Evolutionary conservation across 2,329 filamentous ascomycete genomes (phyloP), one percentile per base, ranked within the genome.

Genomic region (Alternaria incomplexa): DNA sequence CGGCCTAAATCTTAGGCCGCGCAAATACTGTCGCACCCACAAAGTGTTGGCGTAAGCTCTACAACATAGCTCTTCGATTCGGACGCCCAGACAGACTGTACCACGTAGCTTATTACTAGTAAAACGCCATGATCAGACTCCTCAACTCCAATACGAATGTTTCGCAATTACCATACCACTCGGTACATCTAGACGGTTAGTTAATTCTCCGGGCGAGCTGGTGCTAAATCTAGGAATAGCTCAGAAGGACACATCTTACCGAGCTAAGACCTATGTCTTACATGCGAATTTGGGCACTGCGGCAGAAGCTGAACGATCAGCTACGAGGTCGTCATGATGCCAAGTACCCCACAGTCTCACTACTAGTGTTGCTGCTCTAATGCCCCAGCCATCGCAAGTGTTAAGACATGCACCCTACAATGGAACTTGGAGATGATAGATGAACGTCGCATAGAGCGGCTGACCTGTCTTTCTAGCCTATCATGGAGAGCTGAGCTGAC

Each of bases 1-100:
- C 96, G 45, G 96, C 96, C 22, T 97, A 69, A 81, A 22, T 1
- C 26, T n/a, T 1, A 22, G 8, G 5, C 22, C 17, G 36, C n/a
- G 28, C 56, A 62, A 30, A 48, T 11, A 46, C 23, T 12, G 53
- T 61, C 23, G 30, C 46, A 57, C 53, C 5, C 23, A 45, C 23
- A 5, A 20, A 5, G 30, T 22, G 20, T 36, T 56, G 56, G 53
- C 45, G 57, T 44, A n/a, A 47, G 48, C 45, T 30, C 45, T 40
- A 6, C 6, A 2, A 17, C 28, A 11, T n/a, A 25, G 12, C 25
- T 22, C 13, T 46, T 53, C 13, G 13, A 52, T 28, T 32, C 28
- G 12, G 43, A 23, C 13, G 28, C 12, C 52, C 13, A 47, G 17
- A 30, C 22, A 43, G 5, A 7, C 22, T n/a, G 56, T 53, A 32